Base-by-base conservation (phyloP, 2,329 filamentous ascomycete genomes). In the Dendryphion nanum region DNA sequence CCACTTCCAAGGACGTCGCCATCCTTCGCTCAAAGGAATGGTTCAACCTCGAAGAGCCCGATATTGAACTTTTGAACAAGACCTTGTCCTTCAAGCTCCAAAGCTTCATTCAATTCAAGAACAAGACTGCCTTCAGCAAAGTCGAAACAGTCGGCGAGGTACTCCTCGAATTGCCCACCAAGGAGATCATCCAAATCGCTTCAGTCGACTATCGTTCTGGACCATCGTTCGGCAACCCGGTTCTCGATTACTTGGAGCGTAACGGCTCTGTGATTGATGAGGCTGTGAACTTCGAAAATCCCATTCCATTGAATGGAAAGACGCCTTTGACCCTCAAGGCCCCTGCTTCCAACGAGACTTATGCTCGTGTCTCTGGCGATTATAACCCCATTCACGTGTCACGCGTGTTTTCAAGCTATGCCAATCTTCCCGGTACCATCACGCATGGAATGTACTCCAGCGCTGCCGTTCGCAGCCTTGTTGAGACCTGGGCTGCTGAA, bases 391-490 rank as follows among this genome's bases (percentile, higher is more conserved):
- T 98, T 47, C 93, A 98, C 75, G 93, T 98, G 30, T 96, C 93
- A 10, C 86, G 93, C 40, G 89, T 96, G 38, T 98, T 98, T 72
- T 87, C 93, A 20, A 89, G 82, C 70, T 98, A 97, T 59, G 94
- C 93, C 64, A 93, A 90, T 66, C 78, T 98, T 13, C 90, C 90
- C 1, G 94, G 93, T 34, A 98, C 93, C 30, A 98, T 98, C 61
- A 98, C 93, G 1, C 93, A 98, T 64, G 93, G 93, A 64, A 98
- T 98, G 93, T 98, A 97, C 77, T 94, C 91, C 2, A 97, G 91
- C 68, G 93, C 93, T 50, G 88, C 93, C 24, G 93, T 98, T 18
- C 85, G 94, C 58, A 95, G 89, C 63, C 75, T 98, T 37, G 90
- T 98, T 5, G 93, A 98, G 76, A 98, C 89, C 0, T 98, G 93